Base-by-base conservation (phyloP, 1,139 yeast genomes). In the Pichiaceae sp. region DNA sequence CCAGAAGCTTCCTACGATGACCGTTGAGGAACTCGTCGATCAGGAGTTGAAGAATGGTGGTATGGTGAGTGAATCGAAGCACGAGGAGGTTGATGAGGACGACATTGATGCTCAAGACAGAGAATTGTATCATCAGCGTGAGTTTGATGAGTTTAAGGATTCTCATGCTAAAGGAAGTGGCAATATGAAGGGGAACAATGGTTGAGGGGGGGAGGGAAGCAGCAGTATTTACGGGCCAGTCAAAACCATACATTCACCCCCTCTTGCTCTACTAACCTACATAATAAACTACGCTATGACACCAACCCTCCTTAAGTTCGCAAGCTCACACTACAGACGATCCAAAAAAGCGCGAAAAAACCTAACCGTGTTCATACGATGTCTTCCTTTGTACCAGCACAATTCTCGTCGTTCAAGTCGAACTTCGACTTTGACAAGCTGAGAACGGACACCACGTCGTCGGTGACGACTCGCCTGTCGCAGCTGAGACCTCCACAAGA, bases 101-200 rank as follows among this genome's bases (percentile, higher is more conserved):
- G 63, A 71, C 42, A 51, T 59, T 19, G 66, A 60, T 14, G 67
- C 62, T 45, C 67, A 63, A 18, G 80, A 78, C 45, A 53, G 54
- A 25, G 73, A 73, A 45, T 77, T 85, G 0, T 73, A 75, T 46
- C 71, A 78, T 50, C 76, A 80, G 39, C 68, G 98, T 44, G 70
- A 72, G 36, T 91, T 97, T 96, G 97, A 91, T 59, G 93, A 83
- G 44, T 91, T 93, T 69, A 78, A 78, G 36, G 99, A 91, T 48
- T 77, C 76, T 5, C 77, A 87, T 54, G 85, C 91, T 1, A 78
- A 75, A 56, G 96, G 96, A 4, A 76, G 87, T 37, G 98, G 97
- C 15, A 91, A 91, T 54, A 86, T 89, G 38, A 78, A 38, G 47
- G 48, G 78, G 54, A 89, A 87, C 54, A 64, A 82, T 37, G 96